A percentile compares a stretch with the other conserved stretches of the same genome.
Evolutionary conservation across 2,329 filamentous ascomycete species (phyloP).

Genomic region (Coniella vitis): DNA sequence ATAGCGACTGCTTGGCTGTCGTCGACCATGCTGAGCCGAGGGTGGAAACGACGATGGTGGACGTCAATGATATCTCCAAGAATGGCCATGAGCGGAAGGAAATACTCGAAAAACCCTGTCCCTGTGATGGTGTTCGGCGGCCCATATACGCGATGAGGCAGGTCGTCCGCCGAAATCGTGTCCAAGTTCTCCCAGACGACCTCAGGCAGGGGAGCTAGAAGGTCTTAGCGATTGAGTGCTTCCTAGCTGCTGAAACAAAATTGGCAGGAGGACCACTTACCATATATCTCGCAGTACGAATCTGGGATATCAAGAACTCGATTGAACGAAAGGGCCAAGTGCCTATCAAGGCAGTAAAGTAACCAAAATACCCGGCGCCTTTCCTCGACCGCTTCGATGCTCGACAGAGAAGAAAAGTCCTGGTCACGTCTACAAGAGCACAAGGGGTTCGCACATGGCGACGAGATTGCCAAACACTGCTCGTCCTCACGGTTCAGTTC

Average conservation of each 20-base stretch:
- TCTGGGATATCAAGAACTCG: constrained; percentile 36
- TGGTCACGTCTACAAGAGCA: constrained; percentile 26
- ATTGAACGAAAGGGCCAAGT: constrained; percentile 41
- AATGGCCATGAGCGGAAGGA: constrained; percentile 41
- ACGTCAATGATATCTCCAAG: constrained; percentile 43
- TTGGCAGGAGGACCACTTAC: constrained; percentile 20
- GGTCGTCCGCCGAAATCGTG: constrained; percentile 21
- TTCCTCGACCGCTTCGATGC: constrained; percentile 39
- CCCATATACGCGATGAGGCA: constrained; percentile 30
- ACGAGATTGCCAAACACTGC: constrained; percentile 18
- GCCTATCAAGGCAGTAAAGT: constrained; percentile 39
- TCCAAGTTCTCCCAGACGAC: constrained; percentile 34
- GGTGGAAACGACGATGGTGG: constrained; percentile 36
- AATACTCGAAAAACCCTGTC: constrained; percentile 41
- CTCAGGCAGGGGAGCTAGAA: constrained; percentile 32
- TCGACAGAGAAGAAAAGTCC: constrained; percentile 20
- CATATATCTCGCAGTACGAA: constrained; percentile 35
- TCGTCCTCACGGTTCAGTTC: constrained; percentile 34
- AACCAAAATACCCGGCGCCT: constrained; percentile 41
- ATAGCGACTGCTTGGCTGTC: constrained; percentile 27
- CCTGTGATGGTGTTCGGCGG: constrained; percentile 34
- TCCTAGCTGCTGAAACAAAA: no score
- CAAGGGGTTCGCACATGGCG: constrained; percentile 26
- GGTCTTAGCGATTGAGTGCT: background rate
- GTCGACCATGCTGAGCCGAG: constrained; percentile 32